Base-by-base conservation (phyloP, 2,329 filamentous ascomycete genomes). In the Fusarium chaquense region DNA sequence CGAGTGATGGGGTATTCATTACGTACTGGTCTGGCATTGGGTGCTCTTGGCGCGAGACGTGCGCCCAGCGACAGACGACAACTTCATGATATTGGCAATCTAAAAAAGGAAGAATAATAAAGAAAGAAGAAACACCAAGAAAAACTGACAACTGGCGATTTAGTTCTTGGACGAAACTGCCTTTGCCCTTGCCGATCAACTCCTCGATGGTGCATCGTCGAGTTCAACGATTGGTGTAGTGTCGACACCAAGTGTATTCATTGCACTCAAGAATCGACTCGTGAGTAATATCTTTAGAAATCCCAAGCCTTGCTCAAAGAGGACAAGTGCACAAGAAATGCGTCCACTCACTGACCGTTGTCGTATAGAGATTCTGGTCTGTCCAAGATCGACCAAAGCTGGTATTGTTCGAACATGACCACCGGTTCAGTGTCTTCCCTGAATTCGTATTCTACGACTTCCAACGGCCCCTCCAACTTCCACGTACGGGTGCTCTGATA, bases 371-470 rank as follows among this genome's bases (percentile, higher is more conserved):
- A 60, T 61, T 60, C 28, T 71, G 73, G 55, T 62, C 70, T 13
- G 57, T 71, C 13, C 44, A 63, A 26, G 69, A 78, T 32, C 69
- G 74, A 55, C 91, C 91, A 2, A 85, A 85, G 60, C 77, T 94
- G 43, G 83, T 86, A 47, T 83, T 95, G 3, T 83, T 96, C 15
- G 93, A 96, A 78, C 91, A 89, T 76, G 93, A 95, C 77, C 81
- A 86, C 61, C 86, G 93, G 8, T 95, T 95, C 77, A 83, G 82
- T 30, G 86, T 95, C 11, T 93, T 95, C 75, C 84, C 89, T 7
- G 90, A 93, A 69, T 95, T 93, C 75, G 81, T 90, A 35, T 87
- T 85, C 56, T 96, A 95, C 78, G 91, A 96, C 80, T 94, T 91
- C 73, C 83, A 88, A 63, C 81, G 89, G 54, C 91, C 93, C 0